phyloP scores from a whole-genome alignment of 371 early-diverging fungal genomes.

The Actinomortierella ambigua region DNA sequence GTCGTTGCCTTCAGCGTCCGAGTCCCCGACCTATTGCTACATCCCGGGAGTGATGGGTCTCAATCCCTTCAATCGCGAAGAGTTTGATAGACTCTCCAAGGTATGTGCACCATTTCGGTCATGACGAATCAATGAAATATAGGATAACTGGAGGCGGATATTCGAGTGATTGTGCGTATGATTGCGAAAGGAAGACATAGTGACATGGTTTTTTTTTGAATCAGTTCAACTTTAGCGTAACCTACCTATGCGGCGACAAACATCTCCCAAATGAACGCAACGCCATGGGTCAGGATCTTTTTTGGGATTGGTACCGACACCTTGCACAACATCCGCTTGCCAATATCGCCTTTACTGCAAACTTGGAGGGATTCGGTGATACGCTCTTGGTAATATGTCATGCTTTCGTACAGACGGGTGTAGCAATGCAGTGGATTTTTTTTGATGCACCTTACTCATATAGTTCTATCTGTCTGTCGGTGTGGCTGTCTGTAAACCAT shows the following conservation, averaged over 20 bases:
- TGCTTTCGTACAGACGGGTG: too few relatives aligned
- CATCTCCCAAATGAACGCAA: conserved; percentile 20
- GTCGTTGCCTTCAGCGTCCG: conserved; percentile 33
- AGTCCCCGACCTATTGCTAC: conserved; percentile 25
- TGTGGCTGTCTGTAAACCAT: not conserved
- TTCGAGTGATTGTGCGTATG: too few relatives aligned
- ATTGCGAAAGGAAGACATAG: too few relatives aligned
- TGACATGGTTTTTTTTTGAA: too few relatives aligned
- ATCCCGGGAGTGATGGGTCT: conserved; percentile 38
- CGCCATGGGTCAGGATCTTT: conserved; percentile 25
- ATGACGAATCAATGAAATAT: too few relatives aligned
- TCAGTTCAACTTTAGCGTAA: conserved; percentile 13
- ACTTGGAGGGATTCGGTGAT: conserved; percentile 12
- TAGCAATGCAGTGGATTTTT: too few relatives aligned
- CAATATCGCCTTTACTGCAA: conserved; percentile 9
- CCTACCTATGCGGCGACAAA: conserved; percentile 25
- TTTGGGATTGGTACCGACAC: conserved; percentile 36
- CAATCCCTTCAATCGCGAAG: conserved; percentile 24
- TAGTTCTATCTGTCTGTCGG: not conserved
- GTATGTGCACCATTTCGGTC: conserved; percentile 3
- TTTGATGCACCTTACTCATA: not conserved
- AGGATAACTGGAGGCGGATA: too few relatives aligned
- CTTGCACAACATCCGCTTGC: conserved; percentile 34
- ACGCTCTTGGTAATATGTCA: conserved; percentile 18
- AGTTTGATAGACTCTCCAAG: conserved; percentile 20